Base-by-base conservation (phyloP, 2,329 filamentous ascomycete genomes). In the Fusarium anguioides region DNA sequence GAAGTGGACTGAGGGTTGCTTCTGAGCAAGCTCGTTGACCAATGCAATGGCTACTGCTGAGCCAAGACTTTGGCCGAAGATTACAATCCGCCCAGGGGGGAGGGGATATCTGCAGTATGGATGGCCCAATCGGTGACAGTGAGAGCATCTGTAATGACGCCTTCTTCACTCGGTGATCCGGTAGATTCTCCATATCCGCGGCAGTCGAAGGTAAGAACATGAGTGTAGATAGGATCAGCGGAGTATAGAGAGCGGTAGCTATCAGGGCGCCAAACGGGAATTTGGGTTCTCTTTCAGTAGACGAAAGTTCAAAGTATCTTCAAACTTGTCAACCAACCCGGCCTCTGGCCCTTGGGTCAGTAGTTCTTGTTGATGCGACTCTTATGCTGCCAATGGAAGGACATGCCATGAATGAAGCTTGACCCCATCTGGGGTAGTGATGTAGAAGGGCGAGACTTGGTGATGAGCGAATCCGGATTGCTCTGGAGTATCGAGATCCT, bases 341-440 rank as follows among this genome's bases (percentile, higher is more conserved):
- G 27, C 48, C 8, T 52, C 33, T 15, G 46, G 18, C 4, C 49
- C 62, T 26, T 64, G 54, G 9, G 5, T 82, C 78, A 75, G 80
- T 10, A 73, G 18, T 3, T 51, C 52, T 11, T 61, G 74, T 71
- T 91, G 86, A 69, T 91, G 81, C 52, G 36, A 36, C 39, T 67
- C 49, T 21, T 64, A 72, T 6, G 58, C 24, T 4, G 86, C 86
- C 5, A 90, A 74, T 0, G 91, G 91, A 36, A 93, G 79, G 27
- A 93, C 81, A 75, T 93, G 91, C 91, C 91, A 93, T 42, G 88
- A 88, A 72, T 91, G 91, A 5, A 93, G 78, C 2, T 80, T 85
- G 73, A 91, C 87, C 37, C 86, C 84, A 74, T 93, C 90, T 0
- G 84, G 78, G 0, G 90, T 92, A 4, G 77, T 77, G 36, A 93